A percentile compares a stretch with the other conserved stretches of the same genome.
These are phyloP conservation scores for Lipomyces chichibuensis DNA, from an alignment of 805 yeast species.

Conservation along the genomic window DNA sequence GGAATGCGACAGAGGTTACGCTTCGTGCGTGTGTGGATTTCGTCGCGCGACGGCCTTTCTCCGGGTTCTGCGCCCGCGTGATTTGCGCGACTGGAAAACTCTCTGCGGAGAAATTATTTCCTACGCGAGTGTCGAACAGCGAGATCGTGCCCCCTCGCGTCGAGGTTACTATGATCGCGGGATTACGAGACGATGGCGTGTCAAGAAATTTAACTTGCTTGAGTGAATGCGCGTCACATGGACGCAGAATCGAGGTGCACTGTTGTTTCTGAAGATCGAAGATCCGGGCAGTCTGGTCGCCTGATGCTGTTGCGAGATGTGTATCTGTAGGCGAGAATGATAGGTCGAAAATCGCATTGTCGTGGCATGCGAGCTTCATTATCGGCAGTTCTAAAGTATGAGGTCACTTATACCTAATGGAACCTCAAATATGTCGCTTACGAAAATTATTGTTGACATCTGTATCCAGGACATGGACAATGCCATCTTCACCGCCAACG, in stretches of 20 bases:
- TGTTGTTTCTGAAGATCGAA: conserved; percentile 23
- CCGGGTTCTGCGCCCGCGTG: conserved; percentile 26
- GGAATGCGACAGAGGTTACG: conserved; percentile 26
- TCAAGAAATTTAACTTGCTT: conserved; percentile 27
- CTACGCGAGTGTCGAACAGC: conserved; percentile 22
- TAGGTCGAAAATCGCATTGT: conserved; percentile 31
- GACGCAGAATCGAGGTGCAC: conserved; percentile 19
- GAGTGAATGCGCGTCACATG: conserved; percentile 14
- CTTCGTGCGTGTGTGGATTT: conserved; percentile 13
- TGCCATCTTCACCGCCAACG: conserved; percentile 28
- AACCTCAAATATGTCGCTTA: not conserved
- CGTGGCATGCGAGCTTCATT: conserved; percentile 22
- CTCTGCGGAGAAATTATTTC: not conserved
- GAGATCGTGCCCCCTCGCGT: conserved; percentile 29
- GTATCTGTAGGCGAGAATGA: conserved; percentile 21
- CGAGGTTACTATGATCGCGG: conserved; percentile 7
- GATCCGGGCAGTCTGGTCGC: conserved; percentile 31
- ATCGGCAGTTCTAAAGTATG: conserved; percentile 9
- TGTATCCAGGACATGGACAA: conserved; percentile 26
- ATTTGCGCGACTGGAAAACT: conserved; percentile 13
- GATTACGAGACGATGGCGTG: conserved; percentile 5
- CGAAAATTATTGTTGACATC: not conserved
- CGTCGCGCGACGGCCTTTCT: conserved; percentile 13
- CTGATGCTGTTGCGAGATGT: conserved; percentile 26
- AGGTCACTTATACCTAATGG: not conserved